Evolutionary conservation across 257 asterid genomes (phyloP), one percentile per base, ranked within the genome.

Genomic region (Gardenia jasminoides): DNA sequence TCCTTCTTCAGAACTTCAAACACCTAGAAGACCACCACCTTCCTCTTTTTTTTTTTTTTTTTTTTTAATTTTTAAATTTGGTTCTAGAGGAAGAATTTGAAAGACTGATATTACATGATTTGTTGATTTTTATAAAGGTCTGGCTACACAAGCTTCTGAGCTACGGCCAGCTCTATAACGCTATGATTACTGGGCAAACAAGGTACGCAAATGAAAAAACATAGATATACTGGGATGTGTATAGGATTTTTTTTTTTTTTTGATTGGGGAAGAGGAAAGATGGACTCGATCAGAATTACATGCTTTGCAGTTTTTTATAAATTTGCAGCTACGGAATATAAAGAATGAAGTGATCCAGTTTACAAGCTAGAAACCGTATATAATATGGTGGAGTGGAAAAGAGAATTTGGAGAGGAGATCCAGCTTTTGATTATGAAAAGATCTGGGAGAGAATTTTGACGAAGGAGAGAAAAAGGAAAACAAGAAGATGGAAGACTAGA

Each of bases 251-350:
- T 20, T 80, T 74, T 74, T 61, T 77, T 83, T 82, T 75, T 77
- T 81, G 52, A 48, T 9, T 6, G 22, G 43, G 31, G 46, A 20
- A 76, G 26, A 16, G 47, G 72, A 76, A 66, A 22, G 74, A 36
- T 7, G 70, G 31, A 50, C 61, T 56, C 7, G 46, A 72, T 76
- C 66, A 10, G 20, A 78, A 79, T 91, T 91, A 91, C 96, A 91
- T 90, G 81, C 75, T 90, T 66, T 24, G 52, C 7, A 83, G 69
- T 77, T 93, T 36, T 92, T 93, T 93, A 81, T 90, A 85, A 84
- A 81, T 43, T 66, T 84, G 89, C 69, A 66, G 79, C 80, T 93
- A 93, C 82, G 92, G 94, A 87, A 76, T 58, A 67, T 30, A 20
- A 54, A 67, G 66, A 83, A 76, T 76, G 75, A 78, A 20, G 82